These are phyloP conservation scores for Nepenthes alata DNA, from an alignment of 179 eudicot species.

Conservation along the genomic window DNA sequence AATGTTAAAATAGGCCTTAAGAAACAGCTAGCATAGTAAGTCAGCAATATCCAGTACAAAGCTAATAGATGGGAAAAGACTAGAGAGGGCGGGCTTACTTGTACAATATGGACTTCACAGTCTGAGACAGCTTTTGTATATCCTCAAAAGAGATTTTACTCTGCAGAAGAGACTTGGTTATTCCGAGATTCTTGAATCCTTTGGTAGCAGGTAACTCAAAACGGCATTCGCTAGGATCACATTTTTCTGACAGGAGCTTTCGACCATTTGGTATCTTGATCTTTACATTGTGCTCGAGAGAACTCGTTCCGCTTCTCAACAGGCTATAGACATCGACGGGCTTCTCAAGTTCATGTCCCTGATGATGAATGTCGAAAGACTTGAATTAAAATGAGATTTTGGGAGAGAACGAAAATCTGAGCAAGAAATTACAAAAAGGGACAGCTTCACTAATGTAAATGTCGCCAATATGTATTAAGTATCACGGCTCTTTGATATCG, in stretches of 20 bases:
- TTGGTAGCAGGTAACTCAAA: slow-evolving; percentile 19
- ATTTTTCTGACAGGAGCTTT: slow-evolving; percentile 18
- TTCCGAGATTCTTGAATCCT: slow-evolving; percentile 21
- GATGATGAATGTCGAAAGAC: slow-evolving; percentile 5
- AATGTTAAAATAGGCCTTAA: not conserved
- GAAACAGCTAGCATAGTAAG: not conserved
- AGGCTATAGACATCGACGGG: slow-evolving; percentile 44
- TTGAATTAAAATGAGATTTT: slow-evolving; percentile 1
- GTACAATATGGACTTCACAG: slow-evolving; percentile 32
- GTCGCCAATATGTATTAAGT: too few species aligned
- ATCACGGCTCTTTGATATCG: too few species aligned
- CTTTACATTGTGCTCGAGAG: slow-evolving; percentile 23
- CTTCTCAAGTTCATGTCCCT: slow-evolving; percentile 50
- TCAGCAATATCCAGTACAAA: not conserved
- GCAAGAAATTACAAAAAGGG: too few species aligned
- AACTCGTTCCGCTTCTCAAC: slow-evolving; percentile 25
- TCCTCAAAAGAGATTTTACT: slow-evolving; percentile 30
- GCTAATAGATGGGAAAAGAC: not conserved
- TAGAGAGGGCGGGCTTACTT: slow-evolving; percentile 36
- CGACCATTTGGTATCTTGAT: slow-evolving; percentile 17
- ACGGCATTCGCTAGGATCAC: slow-evolving; percentile 11
- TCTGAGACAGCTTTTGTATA: slow-evolving; percentile 30
- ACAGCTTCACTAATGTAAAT: too few species aligned
- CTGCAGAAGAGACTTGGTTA: slow-evolving; percentile 22
- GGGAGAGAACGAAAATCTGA: too few species aligned